Evolutionary conservation across 106 monocot genomes (phyloP).

Genomic region (Apostasia ramifera): DNA sequence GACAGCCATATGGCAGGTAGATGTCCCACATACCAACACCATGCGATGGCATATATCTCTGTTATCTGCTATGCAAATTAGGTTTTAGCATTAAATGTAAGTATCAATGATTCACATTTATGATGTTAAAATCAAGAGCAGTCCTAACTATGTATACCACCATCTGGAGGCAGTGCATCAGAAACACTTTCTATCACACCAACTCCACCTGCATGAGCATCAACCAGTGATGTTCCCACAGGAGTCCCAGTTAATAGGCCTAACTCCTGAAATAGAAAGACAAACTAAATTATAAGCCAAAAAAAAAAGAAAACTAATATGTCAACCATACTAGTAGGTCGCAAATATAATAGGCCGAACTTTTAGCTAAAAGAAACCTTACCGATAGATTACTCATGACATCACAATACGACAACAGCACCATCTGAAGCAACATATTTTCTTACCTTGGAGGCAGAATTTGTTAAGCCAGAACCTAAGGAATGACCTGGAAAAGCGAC

Average conservation of each 20-base stretch:
- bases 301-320: background rate
- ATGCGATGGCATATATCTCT: constrained; percentile 64
- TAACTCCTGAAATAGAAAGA: constrained; percentile 51
- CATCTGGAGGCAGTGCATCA: constrained; percentile 32
- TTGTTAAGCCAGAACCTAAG: constrained; percentile 80
- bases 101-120: too few species aligned
- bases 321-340: background rate
- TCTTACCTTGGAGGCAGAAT: constrained; percentile 81
- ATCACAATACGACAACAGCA: constrained; percentile 6
- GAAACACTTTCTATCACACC: constrained; percentile 82
- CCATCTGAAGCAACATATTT: constrained; percentile 17
- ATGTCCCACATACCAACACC: constrained; percentile 97
- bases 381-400: background rate
- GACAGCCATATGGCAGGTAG: constrained; percentile 97
- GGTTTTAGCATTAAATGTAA: background rate
- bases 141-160: constrained; percentile 23
- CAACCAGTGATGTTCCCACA: constrained; percentile 91
- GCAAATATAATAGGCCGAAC: background rate
- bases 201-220: constrained; percentile 98
- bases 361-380: background rate
- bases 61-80: constrained; percentile 25
- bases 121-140: too few species aligned
- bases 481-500: constrained; percentile 97
- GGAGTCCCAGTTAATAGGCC: constrained; percentile 79
- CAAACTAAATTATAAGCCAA: background rate